Evolutionary conservation across 2,329 filamentous ascomycete genomes (phyloP).

Genomic region (Nigrograna mackinnonii): DNA sequence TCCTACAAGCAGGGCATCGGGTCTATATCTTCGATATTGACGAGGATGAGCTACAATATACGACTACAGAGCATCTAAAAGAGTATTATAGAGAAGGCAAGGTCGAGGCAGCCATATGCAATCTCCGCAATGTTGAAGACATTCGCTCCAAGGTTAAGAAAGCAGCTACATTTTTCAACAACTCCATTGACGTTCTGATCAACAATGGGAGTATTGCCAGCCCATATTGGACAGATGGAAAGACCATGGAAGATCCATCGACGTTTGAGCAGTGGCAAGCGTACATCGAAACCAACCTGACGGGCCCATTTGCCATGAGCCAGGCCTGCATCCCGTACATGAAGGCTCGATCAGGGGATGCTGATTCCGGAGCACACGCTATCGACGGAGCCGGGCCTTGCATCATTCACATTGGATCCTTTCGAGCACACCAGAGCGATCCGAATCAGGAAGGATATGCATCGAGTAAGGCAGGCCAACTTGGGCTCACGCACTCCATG

Average conservation of each 20-base stretch:
- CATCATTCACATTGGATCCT: slow-evolving; percentile 52
- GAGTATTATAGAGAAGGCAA: slow-evolving; percentile 38
- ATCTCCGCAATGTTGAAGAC: slow-evolving; percentile 48
- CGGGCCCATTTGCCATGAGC: slow-evolving; percentile 49
- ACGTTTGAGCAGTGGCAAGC: slow-evolving; percentile 52
- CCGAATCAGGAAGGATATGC: slow-evolving; percentile 56
- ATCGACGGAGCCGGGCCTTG: slow-evolving; percentile 43
- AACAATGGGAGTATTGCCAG: slow-evolving; percentile 42
- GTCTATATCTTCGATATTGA: slow-evolving; percentile 53
- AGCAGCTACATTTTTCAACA: slow-evolving; percentile 48
- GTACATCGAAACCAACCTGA: slow-evolving; percentile 53
- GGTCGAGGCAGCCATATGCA: slow-evolving; percentile 43
- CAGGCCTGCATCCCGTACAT: slow-evolving; percentile 54
- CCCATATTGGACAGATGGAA: slow-evolving; percentile 48
- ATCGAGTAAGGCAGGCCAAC: slow-evolving; percentile 55
- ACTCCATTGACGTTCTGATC: slow-evolving; percentile 43
- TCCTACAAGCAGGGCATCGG: slow-evolving; percentile 48
- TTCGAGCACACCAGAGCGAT: slow-evolving; percentile 51
- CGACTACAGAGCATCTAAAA: slow-evolving; percentile 45
- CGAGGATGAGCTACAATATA: slow-evolving; percentile 37
- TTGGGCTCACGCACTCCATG: slow-evolving; percentile 57
- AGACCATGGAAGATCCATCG: slow-evolving; percentile 50
- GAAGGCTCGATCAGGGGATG: slow-evolving; percentile 37
- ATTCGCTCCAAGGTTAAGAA: slow-evolving; percentile 45
- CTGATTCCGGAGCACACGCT: slow-evolving; percentile 28